These are phyloP conservation scores for Capsicum rhomboideum DNA, from an alignment of 257 asterid species.

Conservation along the genomic window DNA sequence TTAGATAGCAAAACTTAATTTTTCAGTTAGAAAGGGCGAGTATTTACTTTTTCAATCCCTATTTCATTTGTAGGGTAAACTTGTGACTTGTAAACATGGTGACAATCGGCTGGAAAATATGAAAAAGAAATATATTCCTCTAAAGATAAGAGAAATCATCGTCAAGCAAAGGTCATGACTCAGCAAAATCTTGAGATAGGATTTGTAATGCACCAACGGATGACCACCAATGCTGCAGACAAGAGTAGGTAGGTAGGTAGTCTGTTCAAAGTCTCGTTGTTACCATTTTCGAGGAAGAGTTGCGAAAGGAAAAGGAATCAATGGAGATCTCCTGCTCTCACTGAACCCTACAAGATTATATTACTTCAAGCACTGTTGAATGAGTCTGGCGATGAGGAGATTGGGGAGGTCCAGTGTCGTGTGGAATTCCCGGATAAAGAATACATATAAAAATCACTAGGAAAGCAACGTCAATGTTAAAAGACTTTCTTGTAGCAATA, in stretches of 20 bases:
- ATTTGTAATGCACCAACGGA: constrained; percentile 1
- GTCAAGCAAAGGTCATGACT: background rate
- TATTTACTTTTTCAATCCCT: no score
- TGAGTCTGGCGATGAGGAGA: constrained; percentile 73
- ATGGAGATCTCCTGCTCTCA: constrained; percentile 22
- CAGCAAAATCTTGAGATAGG: constrained; percentile 8
- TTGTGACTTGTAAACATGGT: no score
- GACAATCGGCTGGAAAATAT: background rate
- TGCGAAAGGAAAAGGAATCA: background rate
- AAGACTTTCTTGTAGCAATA: background rate
- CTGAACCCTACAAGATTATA: constrained; percentile 61
- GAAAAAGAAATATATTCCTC: background rate
- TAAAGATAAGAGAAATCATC: constrained; percentile 5
- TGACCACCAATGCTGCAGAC: background rate
- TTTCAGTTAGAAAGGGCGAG: no score
- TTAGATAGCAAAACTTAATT: no score
- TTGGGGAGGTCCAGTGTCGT: constrained; percentile 61
- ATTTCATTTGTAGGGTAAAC: no score
- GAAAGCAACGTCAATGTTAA: background rate
- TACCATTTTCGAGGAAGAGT: background rate
- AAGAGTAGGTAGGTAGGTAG: background rate
- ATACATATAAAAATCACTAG: background rate
- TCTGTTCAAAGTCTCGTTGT: background rate
- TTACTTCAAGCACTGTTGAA: constrained; percentile 60
- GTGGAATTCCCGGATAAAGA: constrained; percentile 55